Base-by-base conservation (phyloP, 139 green algal species). In the Volvox africanus region DNA sequence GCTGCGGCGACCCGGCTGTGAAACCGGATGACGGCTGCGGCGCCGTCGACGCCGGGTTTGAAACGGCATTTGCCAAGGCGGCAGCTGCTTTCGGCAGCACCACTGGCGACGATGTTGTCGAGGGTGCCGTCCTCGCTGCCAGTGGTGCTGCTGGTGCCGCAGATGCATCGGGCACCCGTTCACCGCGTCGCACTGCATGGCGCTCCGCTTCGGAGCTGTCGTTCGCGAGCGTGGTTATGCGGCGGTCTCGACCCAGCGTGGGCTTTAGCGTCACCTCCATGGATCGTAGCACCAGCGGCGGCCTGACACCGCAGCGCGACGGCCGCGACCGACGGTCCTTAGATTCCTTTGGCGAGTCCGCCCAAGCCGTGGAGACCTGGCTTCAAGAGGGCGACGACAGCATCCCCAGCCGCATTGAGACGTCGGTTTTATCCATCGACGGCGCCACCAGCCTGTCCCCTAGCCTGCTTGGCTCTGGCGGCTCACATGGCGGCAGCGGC, bases 201-300 rank as follows among this genome's bases (percentile, higher is more conserved):
- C 82, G 82, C 33, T 88, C 82, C 0, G 82, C 82, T 1, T 88
- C 82, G 32, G 82, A 88, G 82, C 65, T 88, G 62, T 88, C 82
- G 12, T 88, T 88, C 65, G 65, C 62, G 19, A 67, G 61, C 11
- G 9, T 35, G 80, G 44, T 32, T 18, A 18, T 87, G 16, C 30
- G 61, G 17, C 0, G 61, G 18, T 61, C 76, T 19, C 33, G 14
- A 19, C 19, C 61, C 73, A 32, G 28, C 17, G 73, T 55, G 44
- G 9, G 44, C 44, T 55, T 55, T 55, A 55, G 44, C 44, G 44
- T 55, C 44, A 55, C 44, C 44, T 55, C 44, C 44, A 55, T 55
- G 44, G 44, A 55, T 14, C 44, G 44, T 9, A 55, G 44, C 24
- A 28, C 65, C 65, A 73, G 65, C 65, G 65, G 65, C 65, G 65